Evolutionary conservation across 2,329 filamentous ascomycete genomes (phyloP), one percentile per base, ranked within the genome.

Genomic region (Nigrospora oryzae): DNA sequence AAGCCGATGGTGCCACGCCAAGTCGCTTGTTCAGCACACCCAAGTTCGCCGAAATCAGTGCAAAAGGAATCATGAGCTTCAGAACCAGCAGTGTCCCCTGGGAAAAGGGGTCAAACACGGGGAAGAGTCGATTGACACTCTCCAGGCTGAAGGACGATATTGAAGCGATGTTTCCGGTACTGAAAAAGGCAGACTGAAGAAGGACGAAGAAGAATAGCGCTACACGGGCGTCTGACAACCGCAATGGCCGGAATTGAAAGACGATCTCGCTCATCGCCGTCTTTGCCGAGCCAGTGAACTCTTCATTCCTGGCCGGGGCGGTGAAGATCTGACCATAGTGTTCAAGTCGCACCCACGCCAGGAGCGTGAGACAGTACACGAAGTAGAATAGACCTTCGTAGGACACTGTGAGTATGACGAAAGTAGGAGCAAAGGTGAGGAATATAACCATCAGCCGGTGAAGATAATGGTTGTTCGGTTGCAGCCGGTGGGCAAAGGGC

Each of bases 311-410:
- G 34, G 51, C 44, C 11, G 47, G 42, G 50, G 54, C 56, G 28
- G 60, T 66, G 56, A 63, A 73, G 15, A 65, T 60, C 57, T 84
- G 81, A 40, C 91, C 78, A 45, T 79, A 81, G 60, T 94, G 86
- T 63, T 98, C 93, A 1, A 98, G 74, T n/a, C 83, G 81, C 32
- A 96, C 87, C 93, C 93, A 98, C 45, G 83, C 82, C 42, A 95
- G 74, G 5, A 98, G 69, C 17, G 84, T 86, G 44, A 85, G 70
- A 58, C 83, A 89, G 65, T 96, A 98, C 11, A 84, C 81, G 48
- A 96, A 80, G 65, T 97, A 98, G 64, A 98, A 98, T 2, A 98
- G 74, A 0, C 91, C 91, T 64, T 98, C 93, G 67, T 95, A 98
- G 1, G 91, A 96, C 55, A 97, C 96, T 8, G 90, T 95, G 42